These are phyloP conservation scores for Ceratopteris richardii DNA, from an alignment of 75 land plant species.

Conservation along the genomic window DNA sequence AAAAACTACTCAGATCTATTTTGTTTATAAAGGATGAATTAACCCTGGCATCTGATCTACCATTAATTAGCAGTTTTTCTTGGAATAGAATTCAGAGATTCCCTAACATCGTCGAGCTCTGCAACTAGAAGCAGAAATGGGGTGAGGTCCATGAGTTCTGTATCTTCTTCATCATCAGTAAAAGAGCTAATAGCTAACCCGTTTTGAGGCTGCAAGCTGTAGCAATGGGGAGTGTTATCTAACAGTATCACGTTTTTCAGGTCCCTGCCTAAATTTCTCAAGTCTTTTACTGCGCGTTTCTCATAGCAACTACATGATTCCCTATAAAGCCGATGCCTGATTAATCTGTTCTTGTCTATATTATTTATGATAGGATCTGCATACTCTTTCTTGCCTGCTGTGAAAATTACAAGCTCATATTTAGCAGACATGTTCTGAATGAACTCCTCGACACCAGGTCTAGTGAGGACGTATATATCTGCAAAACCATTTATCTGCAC, in stretches of 20 bases:
- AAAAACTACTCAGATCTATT: too few species aligned
- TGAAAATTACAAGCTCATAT: slow-evolving; percentile 18
- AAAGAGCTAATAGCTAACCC: slow-evolving; percentile 13
- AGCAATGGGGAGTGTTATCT: slow-evolving; percentile 10
- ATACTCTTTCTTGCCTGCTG: slow-evolving; percentile 2
- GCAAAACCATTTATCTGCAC: neutral
- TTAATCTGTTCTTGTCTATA: neutral
- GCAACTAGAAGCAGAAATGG: neutral
- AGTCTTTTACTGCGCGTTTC: slow-evolving; percentile 3
- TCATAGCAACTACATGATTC: neutral
- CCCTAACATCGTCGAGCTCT: neutral
- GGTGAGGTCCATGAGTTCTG: neutral
- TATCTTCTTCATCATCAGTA: slow-evolving; percentile 5
- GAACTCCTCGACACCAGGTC: slow-evolving; percentile 20
- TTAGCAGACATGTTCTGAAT: neutral
- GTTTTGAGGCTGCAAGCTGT: slow-evolving; percentile 7
- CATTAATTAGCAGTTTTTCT: too few species aligned
- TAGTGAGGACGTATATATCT: slow-evolving; percentile 2
- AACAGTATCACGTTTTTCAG: slow-evolving; percentile 3
- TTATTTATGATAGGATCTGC: slow-evolving; percentile 11
- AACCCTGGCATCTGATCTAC: too few species aligned
- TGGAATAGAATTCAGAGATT: neutral
- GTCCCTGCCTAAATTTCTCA: slow-evolving; percentile 3
- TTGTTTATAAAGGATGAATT: too few species aligned
- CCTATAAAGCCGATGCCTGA: slow-evolving; percentile 10